These are phyloP conservation scores for Scheffersomyces quercinus DNA, from an alignment of 1,139 yeast genomes.

Conservation along the genomic window DNA sequence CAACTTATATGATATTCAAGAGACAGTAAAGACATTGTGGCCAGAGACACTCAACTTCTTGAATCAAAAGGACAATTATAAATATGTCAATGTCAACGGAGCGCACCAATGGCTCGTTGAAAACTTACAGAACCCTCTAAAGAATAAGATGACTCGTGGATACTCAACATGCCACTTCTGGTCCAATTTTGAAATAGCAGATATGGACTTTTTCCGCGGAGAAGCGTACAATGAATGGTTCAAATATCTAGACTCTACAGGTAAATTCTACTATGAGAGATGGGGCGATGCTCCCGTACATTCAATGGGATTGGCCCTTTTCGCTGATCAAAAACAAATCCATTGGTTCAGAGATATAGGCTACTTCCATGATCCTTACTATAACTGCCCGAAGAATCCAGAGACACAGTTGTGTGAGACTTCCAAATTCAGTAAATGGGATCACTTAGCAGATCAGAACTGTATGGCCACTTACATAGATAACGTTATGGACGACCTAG, in stretches of 20 bases:
- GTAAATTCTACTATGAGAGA: slow-evolving; percentile 83
- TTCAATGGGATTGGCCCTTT: slow-evolving; percentile 69
- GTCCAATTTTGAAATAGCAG: slow-evolving; percentile 84
- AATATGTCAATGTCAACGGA: slow-evolving; percentile 58
- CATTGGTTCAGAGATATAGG: slow-evolving; percentile 94
- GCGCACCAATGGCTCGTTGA: slow-evolving; percentile 77
- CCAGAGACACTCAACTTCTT: slow-evolving; percentile 64
- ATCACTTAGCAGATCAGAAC: slow-evolving; percentile 57
- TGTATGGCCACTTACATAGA: slow-evolving; percentile 77
- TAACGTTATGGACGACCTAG: slow-evolving; percentile 46
- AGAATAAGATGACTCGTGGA: slow-evolving; percentile 54
- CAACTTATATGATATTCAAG: slow-evolving; percentile 66
- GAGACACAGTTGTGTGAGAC: slow-evolving; percentile 35
- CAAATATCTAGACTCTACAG: slow-evolving; percentile 60
- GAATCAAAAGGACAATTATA: slow-evolving; percentile 55
- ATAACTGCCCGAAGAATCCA: slow-evolving; percentile 61
- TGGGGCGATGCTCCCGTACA: slow-evolving; percentile 97
- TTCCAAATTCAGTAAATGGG: slow-evolving; percentile 47
- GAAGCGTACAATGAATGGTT: slow-evolving; percentile 69
- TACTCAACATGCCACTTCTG: slow-evolving; percentile 88
- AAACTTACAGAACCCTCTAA: slow-evolving; percentile 58
- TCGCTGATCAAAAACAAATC: slow-evolving; percentile 65
- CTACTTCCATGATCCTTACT: slow-evolving; percentile 72
- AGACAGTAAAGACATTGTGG: slow-evolving; percentile 65
- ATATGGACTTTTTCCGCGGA: slow-evolving; percentile 73